Conservation (phyloP, 495 filamentous ascomycete genomes). For the Aspergillus ellipticus region DNA sequence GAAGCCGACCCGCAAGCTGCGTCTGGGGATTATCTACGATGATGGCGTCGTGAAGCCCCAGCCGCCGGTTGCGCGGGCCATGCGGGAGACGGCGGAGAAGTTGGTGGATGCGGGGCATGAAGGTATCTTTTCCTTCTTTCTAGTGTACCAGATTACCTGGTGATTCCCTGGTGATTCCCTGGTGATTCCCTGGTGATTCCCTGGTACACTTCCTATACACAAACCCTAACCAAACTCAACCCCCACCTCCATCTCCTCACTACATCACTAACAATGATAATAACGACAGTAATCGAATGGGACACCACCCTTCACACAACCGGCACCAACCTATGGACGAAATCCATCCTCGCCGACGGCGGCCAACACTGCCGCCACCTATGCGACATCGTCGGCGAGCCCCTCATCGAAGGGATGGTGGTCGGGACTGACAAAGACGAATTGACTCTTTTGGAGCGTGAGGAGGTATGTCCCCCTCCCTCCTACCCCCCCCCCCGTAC, state of each 20-base stretch:
- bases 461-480: slow-evolving; percentile 17
- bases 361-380: slow-evolving; percentile 47
- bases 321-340: slow-evolving; percentile 43
- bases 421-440: slow-evolving; percentile 33
- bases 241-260: neutral
- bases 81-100: slow-evolving; percentile 40
- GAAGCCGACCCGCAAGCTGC: slow-evolving; percentile 29
- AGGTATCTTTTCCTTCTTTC: slow-evolving; percentile 27
- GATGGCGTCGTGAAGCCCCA: slow-evolving; percentile 55
- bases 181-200: too few relatives aligned
- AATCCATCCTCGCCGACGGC: slow-evolving; percentile 55
- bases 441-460: slow-evolving; percentile 26
- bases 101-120: slow-evolving; percentile 42
- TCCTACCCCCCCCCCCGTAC: neutral
- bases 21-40: slow-evolving; percentile 49
- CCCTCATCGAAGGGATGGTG: slow-evolving; percentile 48
- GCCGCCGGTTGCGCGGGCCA: slow-evolving; percentile 46
- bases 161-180: too few relatives aligned
- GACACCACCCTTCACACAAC: slow-evolving; percentile 29
- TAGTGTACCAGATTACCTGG: too few relatives aligned
- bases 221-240: neutral
- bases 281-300: slow-evolving; percentile 40
- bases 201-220: too few relatives aligned
- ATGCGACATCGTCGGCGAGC: slow-evolving; percentile 54
- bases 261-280: neutral